Evolutionary conservation across 306 rosid species (phyloP).

Genomic region (Castanospermum australe): DNA sequence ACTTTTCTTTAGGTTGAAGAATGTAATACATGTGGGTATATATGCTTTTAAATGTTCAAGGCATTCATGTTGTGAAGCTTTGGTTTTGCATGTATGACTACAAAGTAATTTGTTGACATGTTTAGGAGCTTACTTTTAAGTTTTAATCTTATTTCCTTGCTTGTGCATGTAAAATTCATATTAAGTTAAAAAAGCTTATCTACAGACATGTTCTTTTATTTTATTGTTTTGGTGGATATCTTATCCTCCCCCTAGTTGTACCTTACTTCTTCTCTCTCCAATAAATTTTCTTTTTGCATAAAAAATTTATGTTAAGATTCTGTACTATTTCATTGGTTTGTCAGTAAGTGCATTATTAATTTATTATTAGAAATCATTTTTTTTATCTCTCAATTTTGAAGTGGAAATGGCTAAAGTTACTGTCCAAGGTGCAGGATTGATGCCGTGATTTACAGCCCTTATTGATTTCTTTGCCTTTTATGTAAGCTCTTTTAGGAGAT

Average conservation of each 20-base stretch:
- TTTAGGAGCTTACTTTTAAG: constrained; percentile 5
- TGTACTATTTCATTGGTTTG: background rate
- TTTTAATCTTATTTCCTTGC: background rate
- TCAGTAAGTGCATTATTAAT: background rate
- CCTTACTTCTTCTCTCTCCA: no score
- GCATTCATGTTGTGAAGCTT: constrained; percentile 5
- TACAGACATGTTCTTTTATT: no score
- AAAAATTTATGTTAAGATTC: background rate
- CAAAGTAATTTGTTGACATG: background rate
- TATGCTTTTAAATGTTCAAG: constrained; percentile 25
- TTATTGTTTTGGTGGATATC: no score
- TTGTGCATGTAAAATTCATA: background rate
- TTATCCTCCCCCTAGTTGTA: no score
- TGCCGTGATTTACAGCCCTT: background rate
- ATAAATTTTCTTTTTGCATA: no score
- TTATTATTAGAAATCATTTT: background rate
- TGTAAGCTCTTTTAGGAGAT: background rate
- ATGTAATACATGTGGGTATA: background rate
- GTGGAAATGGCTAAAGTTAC: background rate
- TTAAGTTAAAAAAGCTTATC: background rate
- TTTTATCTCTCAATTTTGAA: background rate
- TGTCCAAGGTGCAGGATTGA: background rate
- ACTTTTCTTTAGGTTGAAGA: constrained; percentile 4
- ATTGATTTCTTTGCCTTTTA: background rate
- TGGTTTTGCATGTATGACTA: background rate